These are phyloP conservation scores for Geosmithia flava DNA, from an alignment of 2,329 filamentous ascomycete species.

Conservation along the genomic window DNA sequence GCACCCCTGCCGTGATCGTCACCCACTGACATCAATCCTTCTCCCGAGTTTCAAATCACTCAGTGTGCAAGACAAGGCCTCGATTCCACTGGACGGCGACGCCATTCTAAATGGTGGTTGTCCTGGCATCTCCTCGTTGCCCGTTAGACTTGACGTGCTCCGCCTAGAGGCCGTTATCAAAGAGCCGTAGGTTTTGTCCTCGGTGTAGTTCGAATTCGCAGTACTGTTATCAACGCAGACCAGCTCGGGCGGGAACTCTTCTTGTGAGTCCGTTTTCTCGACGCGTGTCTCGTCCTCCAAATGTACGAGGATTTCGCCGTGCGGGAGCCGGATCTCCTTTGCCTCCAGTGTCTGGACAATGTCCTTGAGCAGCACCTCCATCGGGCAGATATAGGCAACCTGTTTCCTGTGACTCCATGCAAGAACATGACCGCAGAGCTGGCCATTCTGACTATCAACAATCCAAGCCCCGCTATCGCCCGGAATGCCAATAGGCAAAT, in stretches of 20 bases:
- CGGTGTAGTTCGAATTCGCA: background rate
- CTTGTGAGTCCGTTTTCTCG: background rate
- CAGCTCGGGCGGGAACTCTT: background rate
- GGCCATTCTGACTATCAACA: slow-evolving; percentile 64
- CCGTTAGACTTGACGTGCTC: background rate
- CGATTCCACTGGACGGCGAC: slow-evolving; percentile 12
- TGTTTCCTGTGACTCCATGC: slow-evolving; percentile 74
- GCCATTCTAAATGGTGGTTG: slow-evolving; percentile 12
- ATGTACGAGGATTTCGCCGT: slow-evolving; percentile 31
- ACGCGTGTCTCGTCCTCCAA: slow-evolving; percentile 6
- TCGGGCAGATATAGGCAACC: slow-evolving; percentile 86
- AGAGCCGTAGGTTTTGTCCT: background rate
- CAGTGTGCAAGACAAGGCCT: slow-evolving; percentile 14
- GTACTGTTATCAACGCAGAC: background rate
- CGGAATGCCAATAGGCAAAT: slow-evolving; percentile 49
- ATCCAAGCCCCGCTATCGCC: slow-evolving; percentile 94
- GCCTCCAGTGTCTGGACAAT: slow-evolving; percentile 71
- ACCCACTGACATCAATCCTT: slow-evolving; percentile 17
- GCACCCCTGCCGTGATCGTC: background rate
- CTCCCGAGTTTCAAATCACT: slow-evolving; percentile 19
- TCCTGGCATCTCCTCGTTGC: background rate
- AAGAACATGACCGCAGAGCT: slow-evolving; percentile 79
- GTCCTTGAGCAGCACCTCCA: slow-evolving; percentile 80
- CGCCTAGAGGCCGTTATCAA: background rate
- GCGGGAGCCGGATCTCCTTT: slow-evolving; percentile 57